Conservation (phyloP, 768 basidiomycete genomes). For the Gymnopilus junonius region DNA sequence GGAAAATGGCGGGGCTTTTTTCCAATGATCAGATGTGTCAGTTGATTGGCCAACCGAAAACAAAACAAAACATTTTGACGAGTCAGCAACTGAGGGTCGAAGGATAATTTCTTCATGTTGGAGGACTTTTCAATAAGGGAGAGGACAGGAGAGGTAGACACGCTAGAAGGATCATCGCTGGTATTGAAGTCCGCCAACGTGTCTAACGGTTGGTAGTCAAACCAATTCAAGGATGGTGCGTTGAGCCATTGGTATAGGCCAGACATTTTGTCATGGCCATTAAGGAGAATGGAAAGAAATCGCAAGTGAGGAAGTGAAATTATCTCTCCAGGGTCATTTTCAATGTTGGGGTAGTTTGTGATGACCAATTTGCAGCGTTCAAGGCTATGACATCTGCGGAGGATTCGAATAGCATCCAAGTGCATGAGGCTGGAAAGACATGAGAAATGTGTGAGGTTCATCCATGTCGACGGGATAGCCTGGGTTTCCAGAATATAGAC, state of each 20-base stretch:
- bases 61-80: background rate
- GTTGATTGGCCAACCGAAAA: background rate
- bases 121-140: background rate
- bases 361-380: background rate
- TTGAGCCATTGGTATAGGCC: background rate
- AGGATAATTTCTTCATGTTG: background rate
- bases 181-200: background rate
- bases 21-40: background rate
- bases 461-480: background rate
- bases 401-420: background rate
- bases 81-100: background rate
- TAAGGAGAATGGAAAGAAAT: background rate
- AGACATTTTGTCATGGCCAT: background rate
- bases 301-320: background rate
- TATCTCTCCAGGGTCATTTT: background rate
- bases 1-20: background rate
- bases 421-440: background rate
- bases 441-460: background rate
- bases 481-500: background rate
- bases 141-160: background rate
- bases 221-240: background rate
- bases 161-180: background rate
- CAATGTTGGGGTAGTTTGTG: background rate
- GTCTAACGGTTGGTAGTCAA: background rate
- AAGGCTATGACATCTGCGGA: background rate